A percentile compares a stretch with the other conserved stretches of the same genome.
phyloP scores from a whole-genome alignment of 352 stramenopile species.

The Achlya hypogyna region DNA sequence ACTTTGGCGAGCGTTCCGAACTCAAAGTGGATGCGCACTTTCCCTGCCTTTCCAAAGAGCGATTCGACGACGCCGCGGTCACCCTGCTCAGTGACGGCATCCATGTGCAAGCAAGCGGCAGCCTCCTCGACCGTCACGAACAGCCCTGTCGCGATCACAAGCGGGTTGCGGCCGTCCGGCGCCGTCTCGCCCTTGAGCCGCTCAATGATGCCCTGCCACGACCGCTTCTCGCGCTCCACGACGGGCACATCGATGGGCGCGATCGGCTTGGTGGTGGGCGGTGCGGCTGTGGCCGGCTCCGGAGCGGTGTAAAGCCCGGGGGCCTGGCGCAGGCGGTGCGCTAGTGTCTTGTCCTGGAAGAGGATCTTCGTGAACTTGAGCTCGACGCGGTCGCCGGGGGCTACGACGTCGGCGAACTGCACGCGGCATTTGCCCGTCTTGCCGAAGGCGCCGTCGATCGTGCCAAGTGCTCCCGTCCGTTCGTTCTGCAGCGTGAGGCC shows the following conservation, averaged over 20 bases:
- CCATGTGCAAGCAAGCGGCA: constrained; percentile 22
- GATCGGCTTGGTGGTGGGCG: not conserved
- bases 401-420: constrained; percentile 18
- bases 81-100: constrained; percentile 22
- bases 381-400: constrained; percentile 35
- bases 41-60: constrained; percentile 66
- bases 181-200: constrained; percentile 63
- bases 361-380: constrained; percentile 54
- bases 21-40: constrained; percentile 40
- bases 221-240: not conserved
- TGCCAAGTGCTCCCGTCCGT: constrained; percentile 28
- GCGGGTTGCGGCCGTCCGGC: constrained; percentile 46
- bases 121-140: constrained; percentile 44
- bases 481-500: constrained; percentile 41
- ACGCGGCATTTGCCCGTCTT: constrained; percentile 75
- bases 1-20: constrained; percentile 37
- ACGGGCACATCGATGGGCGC: not conserved
- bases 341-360: constrained; percentile 27
- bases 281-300: not conserved
- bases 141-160: constrained; percentile 46
- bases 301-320: constrained; percentile 28
- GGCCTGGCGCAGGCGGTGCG: constrained; percentile 36
- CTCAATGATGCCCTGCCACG: constrained; percentile 34
- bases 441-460: constrained; percentile 62
- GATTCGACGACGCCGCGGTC: constrained; percentile 53